Evolutionary conservation across 2,329 filamentous ascomycete species (phyloP).

Genomic region (Cladophialophora yegresii): DNA sequence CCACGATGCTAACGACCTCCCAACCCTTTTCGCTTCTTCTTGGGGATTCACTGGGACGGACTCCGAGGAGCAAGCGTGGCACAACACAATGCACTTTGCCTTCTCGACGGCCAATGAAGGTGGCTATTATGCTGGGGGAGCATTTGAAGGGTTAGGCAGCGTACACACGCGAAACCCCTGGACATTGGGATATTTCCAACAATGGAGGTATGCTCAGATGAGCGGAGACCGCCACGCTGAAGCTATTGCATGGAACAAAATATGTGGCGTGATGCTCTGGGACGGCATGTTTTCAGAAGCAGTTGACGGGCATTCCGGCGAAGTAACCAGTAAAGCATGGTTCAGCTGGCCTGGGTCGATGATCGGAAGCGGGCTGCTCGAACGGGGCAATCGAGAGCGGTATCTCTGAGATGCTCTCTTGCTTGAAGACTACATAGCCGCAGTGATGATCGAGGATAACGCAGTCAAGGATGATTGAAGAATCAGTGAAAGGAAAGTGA

Average conservation of each 20-base stretch:
- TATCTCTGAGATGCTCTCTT: constrained; percentile 9
- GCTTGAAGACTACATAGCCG: not conserved
- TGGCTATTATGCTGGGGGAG: constrained; percentile 20
- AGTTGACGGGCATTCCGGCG: constrained; percentile 19
- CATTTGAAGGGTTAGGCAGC: constrained; percentile 23
- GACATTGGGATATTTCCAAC: constrained; percentile 24
- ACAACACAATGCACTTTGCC: constrained; percentile 23
- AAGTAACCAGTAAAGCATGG: constrained; percentile 26
- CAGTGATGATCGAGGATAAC: not conserved
- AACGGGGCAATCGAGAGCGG: constrained; percentile 14
- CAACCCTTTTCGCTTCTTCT: constrained; percentile 16
- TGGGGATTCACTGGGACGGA: constrained; percentile 20
- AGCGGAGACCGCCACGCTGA: constrained; percentile 11
- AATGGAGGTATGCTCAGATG: constrained; percentile 26
- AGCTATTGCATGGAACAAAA: constrained; percentile 16
- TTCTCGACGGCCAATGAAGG: constrained; percentile 19
- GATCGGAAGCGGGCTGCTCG: constrained; percentile 21
- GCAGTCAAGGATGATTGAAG: not conserved
- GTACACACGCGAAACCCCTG: constrained; percentile 24
- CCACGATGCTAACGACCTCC: constrained; percentile 26
- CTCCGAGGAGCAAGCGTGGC: constrained; percentile 20
- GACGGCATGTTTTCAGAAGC: constrained; percentile 25
- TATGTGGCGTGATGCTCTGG: constrained; percentile 23
- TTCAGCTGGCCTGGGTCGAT: constrained; percentile 28
- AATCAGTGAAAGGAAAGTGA: not conserved